A percentile compares a stretch with the other conserved stretches of the same genome.
phyloP scores from a whole-genome alignment of 805 yeast genomes.

The Debaryomyces prosopidis region DNA sequence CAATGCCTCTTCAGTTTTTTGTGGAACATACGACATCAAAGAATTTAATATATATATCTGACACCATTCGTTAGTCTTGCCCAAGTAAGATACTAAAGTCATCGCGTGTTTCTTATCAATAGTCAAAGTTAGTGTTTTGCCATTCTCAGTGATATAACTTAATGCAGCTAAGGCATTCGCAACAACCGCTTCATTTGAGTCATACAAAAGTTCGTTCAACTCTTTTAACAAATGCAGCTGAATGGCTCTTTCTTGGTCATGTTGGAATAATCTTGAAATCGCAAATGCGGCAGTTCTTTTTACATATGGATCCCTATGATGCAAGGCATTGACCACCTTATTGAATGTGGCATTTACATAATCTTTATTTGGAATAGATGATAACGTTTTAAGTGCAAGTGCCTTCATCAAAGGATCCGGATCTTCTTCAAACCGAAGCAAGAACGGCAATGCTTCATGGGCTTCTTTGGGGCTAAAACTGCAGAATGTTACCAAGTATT shows the following conservation, averaged over 20 bases:
- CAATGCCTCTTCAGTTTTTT: constrained; percentile 62
- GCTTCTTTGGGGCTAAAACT: constrained; percentile 58
- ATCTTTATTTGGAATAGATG: constrained; percentile 57
- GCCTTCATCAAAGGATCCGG: constrained; percentile 51
- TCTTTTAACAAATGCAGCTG: constrained; percentile 43
- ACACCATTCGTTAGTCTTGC: constrained; percentile 64
- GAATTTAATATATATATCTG: constrained; percentile 68
- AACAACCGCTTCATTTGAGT: constrained; percentile 59
- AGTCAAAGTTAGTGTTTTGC: constrained; percentile 49
- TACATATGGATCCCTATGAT: constrained; percentile 57
- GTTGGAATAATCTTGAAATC: constrained; percentile 65
- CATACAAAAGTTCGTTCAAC: constrained; percentile 56
- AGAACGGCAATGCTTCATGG: constrained; percentile 51
- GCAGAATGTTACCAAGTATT: constrained; percentile 64
- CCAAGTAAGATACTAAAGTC: constrained; percentile 33
- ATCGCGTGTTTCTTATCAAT: constrained; percentile 50
- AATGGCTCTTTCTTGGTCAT: constrained; percentile 48
- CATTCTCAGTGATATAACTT: constrained; percentile 59
- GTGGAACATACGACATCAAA: constrained; percentile 70
- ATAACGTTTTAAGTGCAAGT: constrained; percentile 62
- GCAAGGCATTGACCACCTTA: constrained; percentile 33
- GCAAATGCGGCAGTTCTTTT: constrained; percentile 70
- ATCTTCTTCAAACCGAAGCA: constrained; percentile 54
- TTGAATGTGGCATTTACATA: constrained; percentile 48
- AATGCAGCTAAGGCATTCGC: constrained; percentile 73